Evolutionary conservation across 1,284 basidiomycete species (phyloP).

Genomic region (Ceratobasidium sp.): DNA sequence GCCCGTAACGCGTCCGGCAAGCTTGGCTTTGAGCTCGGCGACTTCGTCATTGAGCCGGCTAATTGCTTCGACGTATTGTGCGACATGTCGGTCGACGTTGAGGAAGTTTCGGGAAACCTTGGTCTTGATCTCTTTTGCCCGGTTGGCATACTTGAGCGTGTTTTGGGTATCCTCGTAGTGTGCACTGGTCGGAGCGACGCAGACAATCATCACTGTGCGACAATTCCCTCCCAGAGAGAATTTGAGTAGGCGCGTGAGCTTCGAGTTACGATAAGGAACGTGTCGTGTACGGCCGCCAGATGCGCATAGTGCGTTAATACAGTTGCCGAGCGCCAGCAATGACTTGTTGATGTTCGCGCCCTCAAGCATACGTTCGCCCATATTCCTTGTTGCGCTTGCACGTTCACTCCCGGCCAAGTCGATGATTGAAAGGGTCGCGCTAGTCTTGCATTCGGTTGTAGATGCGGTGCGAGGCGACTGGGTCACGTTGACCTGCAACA

Average conservation of each 20-base stretch:
- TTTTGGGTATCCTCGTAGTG: slow-evolving; percentile 99
- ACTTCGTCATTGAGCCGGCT: slow-evolving; percentile 86
- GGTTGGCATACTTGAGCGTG: slow-evolving; percentile 93
- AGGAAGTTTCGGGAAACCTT: slow-evolving; percentile 92
- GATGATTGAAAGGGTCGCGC: slow-evolving; percentile 94
- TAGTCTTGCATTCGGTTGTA: slow-evolving; percentile 79
- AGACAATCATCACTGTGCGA: slow-evolving; percentile 98
- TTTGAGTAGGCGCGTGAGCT: slow-evolving; percentile 94
- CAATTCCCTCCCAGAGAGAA: slow-evolving; percentile 97
- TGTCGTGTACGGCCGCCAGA: slow-evolving; percentile 85
- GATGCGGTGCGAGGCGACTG: slow-evolving; percentile 85
- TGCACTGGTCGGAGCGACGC: slow-evolving; percentile 90
- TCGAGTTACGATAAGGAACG: slow-evolving; percentile 95
- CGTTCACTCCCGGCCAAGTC: slow-evolving; percentile 96
- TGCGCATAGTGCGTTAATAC: slow-evolving; percentile 96
- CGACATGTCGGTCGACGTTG: slow-evolving; percentile 91
- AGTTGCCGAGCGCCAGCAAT: slow-evolving; percentile 92
- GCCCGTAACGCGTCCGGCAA: slow-evolving; percentile 71
- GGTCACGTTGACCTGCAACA: slow-evolving; percentile 91
- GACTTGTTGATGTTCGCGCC: slow-evolving; percentile 99
- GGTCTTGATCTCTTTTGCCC: slow-evolving; percentile 96
- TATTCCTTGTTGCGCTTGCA: slow-evolving; percentile 92
- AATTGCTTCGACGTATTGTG: slow-evolving; percentile 93
- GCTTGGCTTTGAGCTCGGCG: slow-evolving; percentile 84
- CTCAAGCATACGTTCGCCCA: slow-evolving; percentile 97